Conservation (phyloP, 2,329 filamentous ascomycete genomes). For the Drechslerella coelobrocha region DNA sequence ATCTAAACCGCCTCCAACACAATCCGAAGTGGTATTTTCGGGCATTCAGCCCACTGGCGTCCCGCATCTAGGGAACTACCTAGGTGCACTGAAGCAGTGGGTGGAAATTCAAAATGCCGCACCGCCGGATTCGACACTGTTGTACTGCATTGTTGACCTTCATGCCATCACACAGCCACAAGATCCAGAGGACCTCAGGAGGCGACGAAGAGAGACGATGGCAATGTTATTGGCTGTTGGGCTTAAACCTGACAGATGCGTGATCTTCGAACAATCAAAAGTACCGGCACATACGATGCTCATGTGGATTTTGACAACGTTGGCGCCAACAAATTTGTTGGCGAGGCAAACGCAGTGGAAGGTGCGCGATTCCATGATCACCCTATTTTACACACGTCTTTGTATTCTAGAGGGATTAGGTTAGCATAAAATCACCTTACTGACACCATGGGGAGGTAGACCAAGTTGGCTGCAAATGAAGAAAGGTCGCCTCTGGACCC, state of each 20-base stretch:
- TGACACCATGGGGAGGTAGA: constrained; percentile 61
- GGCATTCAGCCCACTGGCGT: constrained; percentile 96
- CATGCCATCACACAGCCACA: constrained; percentile 88
- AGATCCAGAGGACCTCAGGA: constrained; percentile 67
- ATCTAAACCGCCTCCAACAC: constrained; percentile 53
- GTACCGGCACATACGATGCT: constrained; percentile 77
- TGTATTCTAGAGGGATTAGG: neutral
- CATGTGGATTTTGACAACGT: constrained; percentile 96
- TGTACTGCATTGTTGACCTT: constrained; percentile 90
- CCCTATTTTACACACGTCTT: too few species aligned
- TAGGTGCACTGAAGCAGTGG: constrained; percentile 89
- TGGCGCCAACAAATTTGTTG: constrained; percentile 90
- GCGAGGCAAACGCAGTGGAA: constrained; percentile 99
- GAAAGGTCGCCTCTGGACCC: constrained; percentile 67
- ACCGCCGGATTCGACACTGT: constrained; percentile 64
- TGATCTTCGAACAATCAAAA: constrained; percentile 67
- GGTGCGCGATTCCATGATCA: constrained; percentile 61
- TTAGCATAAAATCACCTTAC: constrained; percentile 2
- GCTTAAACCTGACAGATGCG: constrained; percentile 75
- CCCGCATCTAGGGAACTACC: constrained; percentile 93
- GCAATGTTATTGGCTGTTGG: constrained; percentile 84
- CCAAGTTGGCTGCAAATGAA: constrained; percentile 72
- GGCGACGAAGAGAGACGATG: constrained; percentile 74
- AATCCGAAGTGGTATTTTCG: constrained; percentile 74
- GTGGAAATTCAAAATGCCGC: constrained; percentile 75